phyloP scores from a whole-genome alignment of 805 yeast genomes.

The Suhomyces faveliae region DNA sequence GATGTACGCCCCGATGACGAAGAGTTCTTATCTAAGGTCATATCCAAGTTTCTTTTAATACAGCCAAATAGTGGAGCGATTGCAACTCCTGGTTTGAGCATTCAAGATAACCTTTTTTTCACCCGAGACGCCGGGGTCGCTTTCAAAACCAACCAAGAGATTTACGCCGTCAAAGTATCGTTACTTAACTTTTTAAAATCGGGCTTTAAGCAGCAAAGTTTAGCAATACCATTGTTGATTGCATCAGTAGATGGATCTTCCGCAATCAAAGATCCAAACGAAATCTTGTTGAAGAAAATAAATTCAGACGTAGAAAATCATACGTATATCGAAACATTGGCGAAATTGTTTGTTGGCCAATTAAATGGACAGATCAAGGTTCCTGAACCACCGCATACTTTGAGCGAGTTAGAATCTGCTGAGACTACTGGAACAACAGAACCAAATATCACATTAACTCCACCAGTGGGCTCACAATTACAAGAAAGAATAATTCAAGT shows the following conservation, averaged over 20 bases:
- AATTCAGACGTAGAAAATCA: slow-evolving; percentile 52
- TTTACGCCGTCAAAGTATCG: slow-evolving; percentile 31
- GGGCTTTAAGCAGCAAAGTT: slow-evolving; percentile 37
- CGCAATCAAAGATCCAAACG: slow-evolving; percentile 54
- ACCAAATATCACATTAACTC: slow-evolving; percentile 14
- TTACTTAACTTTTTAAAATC: slow-evolving; percentile 39
- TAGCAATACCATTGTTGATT: slow-evolving; percentile 52
- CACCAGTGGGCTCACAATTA: slow-evolving; percentile 53
- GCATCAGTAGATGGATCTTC: slow-evolving; percentile 64
- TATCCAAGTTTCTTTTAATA: slow-evolving; percentile 58
- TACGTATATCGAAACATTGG: slow-evolving; percentile 42
- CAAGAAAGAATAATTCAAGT: slow-evolving; percentile 56
- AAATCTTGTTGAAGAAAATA: slow-evolving; percentile 49
- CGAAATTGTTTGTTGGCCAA: slow-evolving; percentile 51
- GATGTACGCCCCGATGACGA: slow-evolving; percentile 39
- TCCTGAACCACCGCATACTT: neutral
- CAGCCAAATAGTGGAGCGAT: slow-evolving; percentile 38
- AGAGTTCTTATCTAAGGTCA: slow-evolving; percentile 43
- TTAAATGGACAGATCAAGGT: neutral
- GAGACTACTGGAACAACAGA: slow-evolving; percentile 14
- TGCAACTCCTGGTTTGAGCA: slow-evolving; percentile 62
- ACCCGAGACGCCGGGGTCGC: slow-evolving; percentile 67
- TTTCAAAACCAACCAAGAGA: slow-evolving; percentile 46
- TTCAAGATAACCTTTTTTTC: slow-evolving; percentile 57
- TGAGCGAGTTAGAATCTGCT: neutral